Base-by-base conservation (phyloP, 495 filamentous ascomycete genomes). In the Extremus antarcticus region DNA sequence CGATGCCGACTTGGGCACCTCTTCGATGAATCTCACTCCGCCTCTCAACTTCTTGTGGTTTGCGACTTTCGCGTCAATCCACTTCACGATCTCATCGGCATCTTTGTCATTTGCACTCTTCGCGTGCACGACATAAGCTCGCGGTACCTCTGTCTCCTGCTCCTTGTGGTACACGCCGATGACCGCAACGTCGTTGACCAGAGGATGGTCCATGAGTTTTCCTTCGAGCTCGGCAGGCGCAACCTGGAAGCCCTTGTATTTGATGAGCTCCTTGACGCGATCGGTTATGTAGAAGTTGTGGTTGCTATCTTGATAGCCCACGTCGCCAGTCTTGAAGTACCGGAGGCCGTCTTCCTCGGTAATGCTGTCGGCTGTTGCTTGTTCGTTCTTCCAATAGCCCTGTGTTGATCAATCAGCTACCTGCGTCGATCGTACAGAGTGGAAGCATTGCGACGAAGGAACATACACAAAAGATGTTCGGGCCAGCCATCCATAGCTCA, bases 171-270 rank as follows among this genome's bases (percentile, higher is more conserved):
- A 48, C 16, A 94, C 70, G 0, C 87, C 86, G 47, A 90, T 80
- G 1, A 95, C 88, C 20, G 87, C 88, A 1, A 81, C 87, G 63
- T 95, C 90, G 19, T 81, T 76, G 35, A 95, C 73, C 15, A 82
- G 74, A 24, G 74, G 70, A 65, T 90, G 86, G 16, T 79, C 75
- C 0, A 85, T 66, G 15, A 95, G 71, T 11, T 89, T 60, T n/a
- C 85, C 86, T 59, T 94, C 90, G 3, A 95, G 74, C 66, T 95
- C 90, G 2, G 90, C 66, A 15, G 66, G 66, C 7, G 66, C 57
- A 1, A 68, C 66, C 46, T 68, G 66, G 47, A 67, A 74, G 74
- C 65, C 71, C 59, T 87, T 70, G 68, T 70, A 72, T 20, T 48
- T 48, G 46, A 48, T 48, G 10, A 48, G 46, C 20, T 46, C 78